Evolutionary conservation across 1,139 yeast genomes (phyloP), one percentile per base, ranked within the genome.

Genomic region (Yueomyces sp.): DNA sequence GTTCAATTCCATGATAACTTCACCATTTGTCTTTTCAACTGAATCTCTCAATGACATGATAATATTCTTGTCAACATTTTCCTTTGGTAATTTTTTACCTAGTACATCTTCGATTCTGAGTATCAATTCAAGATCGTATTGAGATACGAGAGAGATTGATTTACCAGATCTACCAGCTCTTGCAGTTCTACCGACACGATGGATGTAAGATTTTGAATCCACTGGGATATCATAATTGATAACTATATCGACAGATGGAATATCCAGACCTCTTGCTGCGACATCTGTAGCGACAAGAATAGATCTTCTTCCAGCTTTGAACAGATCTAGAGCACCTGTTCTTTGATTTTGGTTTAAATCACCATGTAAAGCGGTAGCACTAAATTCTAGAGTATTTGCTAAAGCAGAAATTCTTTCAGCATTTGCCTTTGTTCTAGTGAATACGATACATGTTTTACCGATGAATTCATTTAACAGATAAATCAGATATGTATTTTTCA

Each of bases 171-270:
- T 74, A 6, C 99, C 98, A 0, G 98, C 98, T 64, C 98, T 81
- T 1, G 98, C 98, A 29, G 98, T 91, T 69, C 98, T 80, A 33
- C 98, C 98, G 25, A 91, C 98, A 58, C 98, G 74, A 63, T 91
- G 98, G 52, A 93, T 89, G 55, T 93, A 91, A 1, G 96, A 94
- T 59, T 93, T 93, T n/a, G 97, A 87, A 57, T 93, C 97, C 8
- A 95, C 91, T 11, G 98, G 99, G 32, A 91, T 87, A 59, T 89
- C 96, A 59, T 86, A 91, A 63, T 91, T 91, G 48, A 91, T 73
- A 40, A 91, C 98, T 43, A 85, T 72, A 62, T 91, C 98, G 37
- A 91, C 98, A 28, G 82, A 72, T 4, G 98, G 98, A 48, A 91
- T 91, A 73, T 91, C 98, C 51, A 91, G 73, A 46, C 98, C 98